Evolutionary conservation across 1,139 yeast genomes (phyloP), one percentile per base, ranked within the genome.

Genomic region (Debaryomyces singareniensis): DNA sequence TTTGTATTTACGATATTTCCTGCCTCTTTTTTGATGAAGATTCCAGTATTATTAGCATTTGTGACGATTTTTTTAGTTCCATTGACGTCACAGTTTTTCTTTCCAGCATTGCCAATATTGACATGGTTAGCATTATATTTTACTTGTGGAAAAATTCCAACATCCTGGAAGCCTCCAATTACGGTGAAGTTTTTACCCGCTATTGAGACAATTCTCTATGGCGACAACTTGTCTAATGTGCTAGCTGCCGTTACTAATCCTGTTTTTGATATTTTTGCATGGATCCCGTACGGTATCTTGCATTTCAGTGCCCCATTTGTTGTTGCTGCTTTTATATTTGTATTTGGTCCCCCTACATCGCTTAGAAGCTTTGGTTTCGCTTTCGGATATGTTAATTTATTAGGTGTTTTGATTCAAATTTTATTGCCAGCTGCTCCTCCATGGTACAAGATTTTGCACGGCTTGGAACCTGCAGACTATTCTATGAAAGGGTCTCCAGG

Each of bases 371-470:
- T 81, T 56, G 96, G 89, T 4, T 85, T 87, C 65, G 93, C 96
- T 5, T 87, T 91, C 60, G 99, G 99, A n/a, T 89, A 84, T 63
- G 83, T 91, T 93, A 91, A 89, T 58, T 62, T 87, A 43, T 51
- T 75, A 29, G 98, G 97, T 26, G 97, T 91, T 15, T 51, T 66
- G 28, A 72, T 75, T 35, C 98, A 91, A 60, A 71, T 86, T 40
- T 43, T 77, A 16, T 87, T 86, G 54, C 97, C 98, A 3, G 86
- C 95, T 30, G 96, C 98, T 36, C 95, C 99, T 20, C 99, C 99
- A 21, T 91, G 99, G 99, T 91, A 93, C 55, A 87, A 87, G 53
- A 76, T 75, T 40, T 58, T 79, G 31, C 79, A 91, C 51, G 96
- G 96, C 1, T 69, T 89, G 39, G 77, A 78, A 38, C 94, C 96